Base-by-base conservation (phyloP, 441 rosid genomes). In the Pelargonium citronellum region DNA sequence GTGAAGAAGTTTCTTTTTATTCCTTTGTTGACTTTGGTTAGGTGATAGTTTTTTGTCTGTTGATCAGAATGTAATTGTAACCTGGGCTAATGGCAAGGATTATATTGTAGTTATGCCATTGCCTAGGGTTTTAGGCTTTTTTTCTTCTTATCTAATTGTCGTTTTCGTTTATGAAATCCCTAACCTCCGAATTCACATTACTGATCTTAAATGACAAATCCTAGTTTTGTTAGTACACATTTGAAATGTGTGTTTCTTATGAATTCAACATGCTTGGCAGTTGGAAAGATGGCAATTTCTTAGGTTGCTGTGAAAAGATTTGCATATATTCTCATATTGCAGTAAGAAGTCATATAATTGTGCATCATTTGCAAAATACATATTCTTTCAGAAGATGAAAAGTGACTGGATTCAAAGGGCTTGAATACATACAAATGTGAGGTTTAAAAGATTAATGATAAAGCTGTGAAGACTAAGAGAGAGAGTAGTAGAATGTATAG, bases 41-140 rank as follows among this genome's bases (percentile, higher is more conserved):
- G 87, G 73, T 78, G 76, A 77, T 43, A 75, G 69, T 67, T 73
- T 79, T 73, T 74, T 69, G 65, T 64, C 34, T 57, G 57, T 24
- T 80, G 82, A 73, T 79, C 68, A 69, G 79, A 75, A 81, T 76
- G 83, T 20, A 79, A 80, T 79, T 78, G 83, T 81, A 80, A 70
- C 71, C 58, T 2, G 74, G 86, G 79, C 76, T 67, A 69, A 78
- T 74, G 83, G 89, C 81, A 78, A 70, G 83, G 77, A 76, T 49
- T 81, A 75, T 79, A 78, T 80, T 80, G 87, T 87, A 86, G 86
- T 79, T 79, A 79, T 70, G 83, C 84, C 82, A 72, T 82, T 69
- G 39, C 72, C 83, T 77, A 69, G 71, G 80, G 57, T 77, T 63
- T 82, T 58, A 58, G 77, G 80, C 79, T 67, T 67, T 64, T 71